Base-by-base conservation (phyloP, 495 filamentous ascomycete genomes). In the Penicillium salamii region DNA sequence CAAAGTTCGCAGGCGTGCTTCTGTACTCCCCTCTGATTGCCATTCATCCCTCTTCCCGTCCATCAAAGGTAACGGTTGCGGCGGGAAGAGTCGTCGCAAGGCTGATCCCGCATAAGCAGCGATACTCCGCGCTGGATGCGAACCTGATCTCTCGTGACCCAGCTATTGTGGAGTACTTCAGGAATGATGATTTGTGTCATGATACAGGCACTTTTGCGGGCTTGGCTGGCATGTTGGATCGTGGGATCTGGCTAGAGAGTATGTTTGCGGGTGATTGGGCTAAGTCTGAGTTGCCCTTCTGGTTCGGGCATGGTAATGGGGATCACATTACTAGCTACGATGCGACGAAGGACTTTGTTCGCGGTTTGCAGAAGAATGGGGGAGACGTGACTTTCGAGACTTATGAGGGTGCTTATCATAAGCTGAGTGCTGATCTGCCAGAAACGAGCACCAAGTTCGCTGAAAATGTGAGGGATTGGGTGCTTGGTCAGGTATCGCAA, bases 401-500 rank as follows among this genome's bases (percentile, higher is more conserved):
- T 7, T 96, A 92, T 59, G 84, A 88, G 38, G 91, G 88, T 5
- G 88, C 78, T 70, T 89, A 77, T 63, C 91, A 96, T 68, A 57
- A 56, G 71, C 63, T 95, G 57, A 88, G 93, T 69, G 77, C 77
- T 2, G 91, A 95, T 50, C 72, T 83, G 48, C 64, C 76, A 23
- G 67, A 88, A 15, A 76, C 81, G 49, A 78, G 75, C 53, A 69
- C 77, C 42, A 72, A 71, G 39, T 93, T 87, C 58, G 78, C 78
- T 26, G 76, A 78, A 44, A 88, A 96, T 66, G 78, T 95, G 5
- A 78, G 76, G 7, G 77, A 83, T 39, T 96, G 88, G 87, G 83
- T 95, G 46, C 62, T 91, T 46, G 74, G 68, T 41, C 68, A 83
- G 26, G 39, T 46, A 13, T 20, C 43, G 14, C 18, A 1, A 13